Conservation (phyloP, 2,329 filamentous ascomycete genomes). For the Xylariaceae sp. region DNA sequence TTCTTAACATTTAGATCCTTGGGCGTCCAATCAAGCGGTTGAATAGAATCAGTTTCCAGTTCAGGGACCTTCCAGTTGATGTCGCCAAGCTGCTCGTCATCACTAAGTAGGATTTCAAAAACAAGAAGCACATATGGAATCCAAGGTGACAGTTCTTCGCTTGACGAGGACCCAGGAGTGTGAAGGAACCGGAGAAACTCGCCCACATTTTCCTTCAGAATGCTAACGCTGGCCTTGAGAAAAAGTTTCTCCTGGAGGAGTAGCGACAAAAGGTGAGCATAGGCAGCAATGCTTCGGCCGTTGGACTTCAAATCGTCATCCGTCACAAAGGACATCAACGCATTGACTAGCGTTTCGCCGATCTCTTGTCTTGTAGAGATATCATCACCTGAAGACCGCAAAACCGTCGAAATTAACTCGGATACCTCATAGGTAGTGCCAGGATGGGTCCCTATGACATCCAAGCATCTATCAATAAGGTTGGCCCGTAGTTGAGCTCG, state of each 20-base stretch:
- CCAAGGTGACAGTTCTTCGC: conserved; percentile 83
- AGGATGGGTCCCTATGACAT: conserved; percentile 82
- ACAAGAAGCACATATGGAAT: conserved; percentile 86
- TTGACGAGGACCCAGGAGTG: conserved; percentile 57
- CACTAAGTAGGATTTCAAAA: conserved; percentile 81
- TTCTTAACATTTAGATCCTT: conserved; percentile 57
- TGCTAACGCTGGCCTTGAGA: conserved; percentile 68
- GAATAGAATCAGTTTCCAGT: conserved; percentile 43
- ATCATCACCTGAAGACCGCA: conserved; percentile 51
- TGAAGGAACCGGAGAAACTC: conserved; percentile 76
- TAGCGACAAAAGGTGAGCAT: conserved; percentile 84
- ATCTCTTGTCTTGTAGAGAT: conserved; percentile 59
- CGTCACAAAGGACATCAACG: conserved; percentile 63
- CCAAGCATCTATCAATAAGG: conserved; percentile 82
- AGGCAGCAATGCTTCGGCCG: conserved; percentile 66
- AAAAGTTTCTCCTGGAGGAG: conserved; percentile 79
- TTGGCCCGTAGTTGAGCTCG: conserved; percentile 67
- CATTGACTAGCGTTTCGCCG: conserved; percentile 75
- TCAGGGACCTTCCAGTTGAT: conserved; percentile 62
- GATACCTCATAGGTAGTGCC: conserved; percentile 86
- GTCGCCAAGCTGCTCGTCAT: conserved; percentile 75
- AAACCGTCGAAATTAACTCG: conserved; percentile 72
- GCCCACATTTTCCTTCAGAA: conserved; percentile 69
- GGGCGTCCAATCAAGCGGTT: conserved; percentile 52
- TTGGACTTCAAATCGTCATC: conserved; percentile 60